Base-by-base conservation (phyloP, 495 filamentous ascomycete genomes). In the Penicillium ochrochloron region DNA sequence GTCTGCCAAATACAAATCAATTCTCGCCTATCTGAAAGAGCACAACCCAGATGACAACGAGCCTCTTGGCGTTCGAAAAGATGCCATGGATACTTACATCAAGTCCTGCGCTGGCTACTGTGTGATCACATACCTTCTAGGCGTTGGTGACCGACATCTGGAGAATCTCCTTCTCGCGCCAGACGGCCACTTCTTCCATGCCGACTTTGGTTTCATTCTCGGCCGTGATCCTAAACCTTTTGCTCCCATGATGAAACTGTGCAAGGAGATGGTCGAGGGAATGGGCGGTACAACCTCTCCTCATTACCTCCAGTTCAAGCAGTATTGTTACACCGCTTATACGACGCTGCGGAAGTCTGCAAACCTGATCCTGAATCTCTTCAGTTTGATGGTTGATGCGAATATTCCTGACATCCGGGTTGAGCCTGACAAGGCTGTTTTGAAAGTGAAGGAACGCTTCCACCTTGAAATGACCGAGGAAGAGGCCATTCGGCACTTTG, bases 41-140 rank as follows among this genome's bases (percentile, higher is more conserved):
- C 92, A 97, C 76, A 97, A 97, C 72, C 95, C 96, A 1, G 94
- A 97, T 73, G 86, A 90, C 14, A 84, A 82, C 27, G 90, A 89
- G 9, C 91, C 93, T 0, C 83, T 96, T 0, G 94, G 96, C 4
- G 90, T 99, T 25, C 90, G 94, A 53, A 92, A 93, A 69, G 93
- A 96, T 58, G 88, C 92, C 0, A 91, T 98, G 84, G 95, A 99
- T 65, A 97, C 90, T 14, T 99, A 96, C 73, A 86, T 97, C 74
- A 97, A 93, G 71, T 96, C 92, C 19, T 97, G 95, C 71, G 95
- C 95, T 2, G 95, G 95, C 27, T 99, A 99, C 77, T 97, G 96
- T 74, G 95, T 99, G 21, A 97, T 99, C 71, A 99, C 95, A 0
- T 99, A 98, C 77, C 88, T 99, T 39, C 88, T 99, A n/a, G 95